Base-by-base conservation (phyloP, 768 basidiomycete species). In the Rubroboletus pulcherrimus region DNA sequence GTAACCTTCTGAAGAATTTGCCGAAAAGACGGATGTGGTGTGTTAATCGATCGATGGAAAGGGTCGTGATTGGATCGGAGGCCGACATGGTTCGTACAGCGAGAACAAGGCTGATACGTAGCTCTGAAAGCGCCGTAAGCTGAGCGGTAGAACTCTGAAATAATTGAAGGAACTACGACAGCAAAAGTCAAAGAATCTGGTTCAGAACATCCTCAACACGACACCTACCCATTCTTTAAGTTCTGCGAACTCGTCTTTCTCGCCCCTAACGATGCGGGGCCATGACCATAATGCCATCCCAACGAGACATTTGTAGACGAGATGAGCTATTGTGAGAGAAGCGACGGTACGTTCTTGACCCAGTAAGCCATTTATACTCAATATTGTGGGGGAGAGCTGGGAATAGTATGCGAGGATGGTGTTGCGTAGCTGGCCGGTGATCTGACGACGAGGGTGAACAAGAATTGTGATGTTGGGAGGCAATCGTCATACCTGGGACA, bases 211-310 rank as follows among this genome's bases (percentile, higher is more conserved):
- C 10, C 34, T 49, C n/a, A 2, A 49, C 21, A 38, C 9, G 24
- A 51, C 17, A 72, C 77, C 53, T 63, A 84, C 87, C 83, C 85
- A 86, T 42, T 75, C 70, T 59, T 75, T 73, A 54, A 81, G 77
- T 19, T 72, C 71, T 21, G 74, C 65, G 33, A 73, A 63, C 54
- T 80, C 79, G 48, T 78, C 77, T 46, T 74, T 73, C 2, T 73
- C 63, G 42, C 76, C 66, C 63, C 69, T 81, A 35, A 74, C 75
- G 12, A 81, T 66, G 26, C 74, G 76, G 10, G 74, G 72, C 87
- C 89, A 93, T 12, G 86, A 66, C 89, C 90, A 94, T 31, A 80
- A 60, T 10, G 81, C 79, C 68, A 90, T 78, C 63, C 86, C 91
- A 12, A 78, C 72, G 42, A 94, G 73, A 61, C 82, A 84, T 68